Evolutionary conservation across 2,329 filamentous ascomycete species (phyloP).

Genomic region (Fusarium subtropicale): DNA sequence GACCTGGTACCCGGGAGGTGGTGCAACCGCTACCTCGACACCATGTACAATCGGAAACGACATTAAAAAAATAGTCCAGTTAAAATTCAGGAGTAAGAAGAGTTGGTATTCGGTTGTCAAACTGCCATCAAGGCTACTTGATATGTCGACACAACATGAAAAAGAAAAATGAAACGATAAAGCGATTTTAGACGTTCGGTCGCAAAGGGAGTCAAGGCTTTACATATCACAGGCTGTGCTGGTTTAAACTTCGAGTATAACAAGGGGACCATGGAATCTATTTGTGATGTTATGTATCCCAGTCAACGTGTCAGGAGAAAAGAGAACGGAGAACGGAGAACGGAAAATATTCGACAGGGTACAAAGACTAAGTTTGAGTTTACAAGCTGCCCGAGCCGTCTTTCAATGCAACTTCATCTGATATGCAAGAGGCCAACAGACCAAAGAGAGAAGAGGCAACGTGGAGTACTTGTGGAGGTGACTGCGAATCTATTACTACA

Average conservation of each 20-base stretch:
- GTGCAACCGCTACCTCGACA: conserved; percentile 11
- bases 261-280: not conserved
- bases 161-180: not conserved
- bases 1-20: conserved; percentile 1
- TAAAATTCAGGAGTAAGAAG: accelerated
- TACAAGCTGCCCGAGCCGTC: not conserved
- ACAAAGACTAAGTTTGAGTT: not conserved
- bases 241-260: not conserved
- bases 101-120: not conserved
- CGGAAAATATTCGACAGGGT: not conserved
- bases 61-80: not conserved
- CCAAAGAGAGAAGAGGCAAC: not conserved
- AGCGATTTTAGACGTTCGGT: not conserved
- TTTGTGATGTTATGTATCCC: not conserved
- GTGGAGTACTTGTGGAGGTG: not conserved
- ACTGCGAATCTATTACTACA: not conserved
- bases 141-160: not conserved
- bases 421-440: not conserved
- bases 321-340: not conserved
- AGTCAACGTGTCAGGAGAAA: not conserved
- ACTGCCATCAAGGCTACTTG: not conserved
- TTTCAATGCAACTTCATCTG: not conserved
- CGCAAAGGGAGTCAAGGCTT: conserved; percentile 1
- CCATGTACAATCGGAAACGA: conserved; percentile 16
- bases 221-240: not conserved